These are phyloP conservation scores for Trametes villosa DNA, from an alignment of 768 basidiomycete genomes.

Conservation along the genomic window DNA sequence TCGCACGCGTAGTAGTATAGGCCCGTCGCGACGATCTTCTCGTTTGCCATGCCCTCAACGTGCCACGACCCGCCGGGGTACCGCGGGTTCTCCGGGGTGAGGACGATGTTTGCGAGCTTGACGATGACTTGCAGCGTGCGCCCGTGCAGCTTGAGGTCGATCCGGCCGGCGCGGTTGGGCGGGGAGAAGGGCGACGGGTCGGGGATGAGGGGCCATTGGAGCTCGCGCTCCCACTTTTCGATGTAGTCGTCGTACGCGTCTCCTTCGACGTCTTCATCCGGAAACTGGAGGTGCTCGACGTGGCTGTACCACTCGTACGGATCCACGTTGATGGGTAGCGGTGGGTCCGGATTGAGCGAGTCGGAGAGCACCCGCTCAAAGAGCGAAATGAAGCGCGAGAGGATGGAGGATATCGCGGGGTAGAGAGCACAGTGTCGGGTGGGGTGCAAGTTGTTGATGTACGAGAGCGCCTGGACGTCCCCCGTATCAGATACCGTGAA, in stretches of 20 bases:
- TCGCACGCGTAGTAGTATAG: conserved; percentile 33
- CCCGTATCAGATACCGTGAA: conserved; percentile 30
- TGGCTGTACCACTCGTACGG: conserved; percentile 6
- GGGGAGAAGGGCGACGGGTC: conserved; percentile 1
- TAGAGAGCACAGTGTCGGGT: conserved; percentile 21
- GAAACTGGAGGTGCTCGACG: background rate
- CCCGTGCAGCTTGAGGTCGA: conserved; percentile 19
- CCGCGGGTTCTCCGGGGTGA: conserved; percentile 35
- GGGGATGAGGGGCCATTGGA: conserved; percentile 7
- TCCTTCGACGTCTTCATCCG: background rate
- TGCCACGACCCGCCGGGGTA: conserved; percentile 41
- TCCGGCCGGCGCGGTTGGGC: background rate
- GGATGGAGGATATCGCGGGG: conserved; percentile 20
- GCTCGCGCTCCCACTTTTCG: conserved; percentile 5
- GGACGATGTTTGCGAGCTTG: conserved; percentile 42
- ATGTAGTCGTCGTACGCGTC: too few relatives aligned
- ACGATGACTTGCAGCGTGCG: conserved; percentile 41
- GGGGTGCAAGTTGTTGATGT: conserved; percentile 38
- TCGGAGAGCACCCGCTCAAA: conserved; percentile 32
- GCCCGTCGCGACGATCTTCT: conserved; percentile 13
- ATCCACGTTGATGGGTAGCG: conserved; percentile 1
- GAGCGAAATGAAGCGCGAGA: conserved; percentile 29
- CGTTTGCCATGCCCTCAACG: conserved; percentile 36
- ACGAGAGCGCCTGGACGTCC: conserved; percentile 25
- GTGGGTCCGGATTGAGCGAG: conserved; percentile 1